Base-by-base conservation (phyloP, 2,329 filamentous ascomycete genomes). In the Fusarium sp. region DNA sequence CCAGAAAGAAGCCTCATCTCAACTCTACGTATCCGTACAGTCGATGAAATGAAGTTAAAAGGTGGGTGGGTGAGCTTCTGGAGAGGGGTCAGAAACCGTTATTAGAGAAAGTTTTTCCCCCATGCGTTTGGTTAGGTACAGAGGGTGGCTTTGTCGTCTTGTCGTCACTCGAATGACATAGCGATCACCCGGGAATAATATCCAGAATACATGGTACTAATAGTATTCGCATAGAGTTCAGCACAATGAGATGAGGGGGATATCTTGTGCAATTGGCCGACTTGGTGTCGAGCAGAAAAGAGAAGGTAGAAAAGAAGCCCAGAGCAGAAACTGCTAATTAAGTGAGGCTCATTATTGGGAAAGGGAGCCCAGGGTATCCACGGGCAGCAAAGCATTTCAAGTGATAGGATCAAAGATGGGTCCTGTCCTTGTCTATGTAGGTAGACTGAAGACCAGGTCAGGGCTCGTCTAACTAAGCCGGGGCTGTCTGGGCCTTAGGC, bases 321-420 rank as follows among this genome's bases (percentile, higher is more conserved):
- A 37, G 48, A 37, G 48, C 16, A 37, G 30, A 37, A 22, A 37
- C 18, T 27, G 12, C 27, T 41, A 37, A 34, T 41, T 41, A 37
- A 34, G 62, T 70, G 67, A 70, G 67, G 67, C 67, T 70, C 49
- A 44, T 59, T 63, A 41, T 67, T 67, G 25, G 30, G 51, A 41
- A 52, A 49, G 51, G 58, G 53, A 65, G 59, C 47, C 37, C 47
- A 52, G 67, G 63, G 58, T 60, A 68, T 48, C 67, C 51, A 53
- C 40, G 54, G 61, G 48, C 24, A 52, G 48, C 18, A 52, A 49
- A 59, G 42, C 51, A 57, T 54, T 47, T 29, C 48, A 41, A 63
- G 40, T 51, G 57, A 53, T 65, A 57, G 68, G 64, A 52, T 52
- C 48, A 52, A 25, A n/a, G 22, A 52, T 27, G 48, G 24, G 32